A percentile compares a stretch with the other conserved stretches of the same genome.
Conservation (phyloP, 257 asterid genomes). For the Solanum pinnatisectum region DNA sequence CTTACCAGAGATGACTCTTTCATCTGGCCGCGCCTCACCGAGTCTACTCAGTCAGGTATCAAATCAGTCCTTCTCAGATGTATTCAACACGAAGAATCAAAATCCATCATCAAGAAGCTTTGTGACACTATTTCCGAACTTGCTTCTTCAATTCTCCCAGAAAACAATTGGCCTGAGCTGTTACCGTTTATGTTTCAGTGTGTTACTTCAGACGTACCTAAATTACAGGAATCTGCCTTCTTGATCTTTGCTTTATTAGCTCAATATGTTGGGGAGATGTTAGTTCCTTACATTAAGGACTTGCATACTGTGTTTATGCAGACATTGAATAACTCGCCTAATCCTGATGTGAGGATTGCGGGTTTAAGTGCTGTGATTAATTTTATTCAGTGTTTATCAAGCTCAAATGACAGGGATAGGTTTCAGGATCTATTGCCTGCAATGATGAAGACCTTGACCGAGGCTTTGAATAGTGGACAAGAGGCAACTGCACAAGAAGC, state of each 20-base stretch:
- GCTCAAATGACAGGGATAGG: slow-evolving; percentile 75
- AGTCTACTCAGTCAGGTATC: slow-evolving; percentile 47
- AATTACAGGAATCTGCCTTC: slow-evolving; percentile 80
- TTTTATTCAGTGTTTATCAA: slow-evolving; percentile 80
- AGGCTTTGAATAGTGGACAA: slow-evolving; percentile 72
- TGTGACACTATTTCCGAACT: slow-evolving; percentile 89
- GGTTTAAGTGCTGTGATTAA: slow-evolving; percentile 89
- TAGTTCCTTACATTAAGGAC: slow-evolving; percentile 63
- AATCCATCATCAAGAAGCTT: slow-evolving; percentile 50
- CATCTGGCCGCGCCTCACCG: slow-evolving; percentile 65
- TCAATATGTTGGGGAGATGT: slow-evolving; percentile 62
- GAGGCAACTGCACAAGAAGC: slow-evolving; percentile 98
- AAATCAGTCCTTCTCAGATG: slow-evolving; percentile 45
- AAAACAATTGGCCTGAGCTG: slow-evolving; percentile 82
- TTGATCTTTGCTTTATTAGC: slow-evolving; percentile 82
- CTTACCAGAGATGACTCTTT: slow-evolving; percentile 69
- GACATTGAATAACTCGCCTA: slow-evolving; percentile 45
- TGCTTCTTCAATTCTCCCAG: slow-evolving; percentile 78
- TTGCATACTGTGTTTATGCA: slow-evolving; percentile 72
- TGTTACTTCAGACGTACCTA: slow-evolving; percentile 56
- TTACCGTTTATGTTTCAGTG: slow-evolving; percentile 94
- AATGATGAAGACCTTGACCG: slow-evolving; percentile 94
- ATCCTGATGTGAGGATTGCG: slow-evolving; percentile 71
- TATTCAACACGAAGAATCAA: slow-evolving; percentile 60
- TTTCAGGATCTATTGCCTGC: slow-evolving; percentile 94